Evolutionary conservation across 2,329 filamentous ascomycete genomes (phyloP).

Genomic region (Aspergillus piperis): DNA sequence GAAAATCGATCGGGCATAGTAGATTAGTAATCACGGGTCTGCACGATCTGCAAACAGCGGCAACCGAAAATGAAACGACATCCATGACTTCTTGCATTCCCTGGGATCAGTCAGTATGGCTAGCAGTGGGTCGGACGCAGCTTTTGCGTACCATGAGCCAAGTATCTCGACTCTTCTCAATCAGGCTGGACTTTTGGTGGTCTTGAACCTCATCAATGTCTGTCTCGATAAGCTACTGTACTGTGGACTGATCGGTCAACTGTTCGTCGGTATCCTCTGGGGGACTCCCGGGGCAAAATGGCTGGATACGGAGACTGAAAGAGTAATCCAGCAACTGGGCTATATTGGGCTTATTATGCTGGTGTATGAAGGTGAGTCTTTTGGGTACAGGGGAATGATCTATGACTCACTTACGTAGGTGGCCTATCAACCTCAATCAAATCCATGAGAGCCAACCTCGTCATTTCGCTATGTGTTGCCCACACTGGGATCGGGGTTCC

Average conservation of each 20-base stretch:
- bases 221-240: slow-evolving; percentile 62
- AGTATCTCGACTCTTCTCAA: slow-evolving; percentile 61
- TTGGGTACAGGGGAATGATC: neutral
- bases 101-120: neutral
- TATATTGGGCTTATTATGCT: slow-evolving; percentile 73
- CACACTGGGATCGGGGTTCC: slow-evolving; percentile 65
- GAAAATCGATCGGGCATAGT: no score
- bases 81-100: no score
- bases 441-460: slow-evolving; percentile 60
- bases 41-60: no score
- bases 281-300: slow-evolving; percentile 66
- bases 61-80: no score
- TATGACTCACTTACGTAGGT: slow-evolving; percentile 4
- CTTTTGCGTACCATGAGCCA: slow-evolving; percentile 64
- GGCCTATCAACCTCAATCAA: slow-evolving; percentile 41
- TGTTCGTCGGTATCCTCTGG: slow-evolving; percentile 70
- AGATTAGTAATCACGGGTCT: no score
- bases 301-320: slow-evolving; percentile 56
- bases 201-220: slow-evolving; percentile 61
- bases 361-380: slow-evolving; percentile 64
- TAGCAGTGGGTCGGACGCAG: slow-evolving; percentile 18
- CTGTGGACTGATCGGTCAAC: slow-evolving; percentile 71
- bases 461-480: slow-evolving; percentile 64
- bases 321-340: slow-evolving; percentile 64
- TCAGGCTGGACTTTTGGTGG: slow-evolving; percentile 62